Evolutionary conservation across 2,329 filamentous ascomycete genomes (phyloP), one percentile per base, ranked within the genome.

Genomic region (Colletotrichum phormii): DNA sequence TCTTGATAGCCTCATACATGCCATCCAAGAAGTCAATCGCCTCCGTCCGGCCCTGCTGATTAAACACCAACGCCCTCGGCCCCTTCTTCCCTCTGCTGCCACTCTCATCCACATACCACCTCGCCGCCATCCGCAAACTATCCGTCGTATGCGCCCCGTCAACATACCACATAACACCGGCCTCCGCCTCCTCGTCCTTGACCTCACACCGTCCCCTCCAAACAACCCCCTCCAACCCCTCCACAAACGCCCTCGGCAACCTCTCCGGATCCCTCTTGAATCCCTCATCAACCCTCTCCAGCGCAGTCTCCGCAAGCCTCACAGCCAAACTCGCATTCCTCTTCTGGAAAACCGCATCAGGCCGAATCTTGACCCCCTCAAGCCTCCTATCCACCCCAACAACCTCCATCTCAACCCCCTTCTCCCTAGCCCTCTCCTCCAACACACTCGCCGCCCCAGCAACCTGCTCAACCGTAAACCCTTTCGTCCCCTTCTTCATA

Each of bases 91-190:
- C 35, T 9, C 8, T 57, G 12, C 11, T 22, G 7, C 2, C 31
- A 5, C 42, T 83, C 5, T 94, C 93, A 78, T 98, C 92, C 1
- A 89, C 89, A 77, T 96, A 96, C 95, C 95, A 98, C 75, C 86
- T 86, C 3, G 91, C 94, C 12, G 93, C 93, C 54, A 94, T 88
- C 64, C 90, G 87, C 75, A 98, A 90, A 77, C 94, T 97, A 77
- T 98, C 95, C 26, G 91, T 86, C 0, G 95, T 98, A 80, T 98
- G 95, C 2, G 94, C 95, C 3, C 95, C 95, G 78, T 98, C 95
- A 18, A 98, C 90, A 75, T 93, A 91, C 95, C 95, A 98, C 11
- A 94, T 85, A 3, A 71, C 37, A 18, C 13, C 37, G 1, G 54
- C 22, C 63, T 51, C n/a, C 82, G 84, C 78, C 37, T 81, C 81